A percentile compares a stretch with the other conserved stretches of the same genome.
phyloP scores from a whole-genome alignment of 2,329 filamentous ascomycete species.

The Grosmannia penicillata region DNA sequence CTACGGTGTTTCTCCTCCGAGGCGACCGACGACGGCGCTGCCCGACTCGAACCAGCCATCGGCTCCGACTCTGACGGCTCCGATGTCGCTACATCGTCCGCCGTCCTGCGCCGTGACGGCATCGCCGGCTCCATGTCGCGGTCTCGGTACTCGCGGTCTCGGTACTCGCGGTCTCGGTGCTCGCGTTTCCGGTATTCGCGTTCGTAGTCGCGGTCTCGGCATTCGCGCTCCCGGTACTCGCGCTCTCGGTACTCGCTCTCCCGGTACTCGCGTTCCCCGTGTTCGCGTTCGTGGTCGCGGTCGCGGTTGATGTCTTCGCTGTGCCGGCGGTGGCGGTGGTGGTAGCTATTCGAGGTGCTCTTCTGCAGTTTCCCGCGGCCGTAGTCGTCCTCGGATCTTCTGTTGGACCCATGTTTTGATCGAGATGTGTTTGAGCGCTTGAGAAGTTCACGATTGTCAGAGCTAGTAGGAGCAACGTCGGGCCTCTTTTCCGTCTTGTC shows the following conservation, averaged over 20 bases:
- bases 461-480: background rate
- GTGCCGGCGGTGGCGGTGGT: background rate
- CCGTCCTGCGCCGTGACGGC: background rate
- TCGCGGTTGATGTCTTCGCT: background rate
- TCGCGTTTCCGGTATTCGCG: background rate
- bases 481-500: background rate
- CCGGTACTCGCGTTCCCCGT: background rate
- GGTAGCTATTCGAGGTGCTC: background rate
- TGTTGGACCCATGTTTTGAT: constrained; percentile 10
- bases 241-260: background rate
- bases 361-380: background rate
- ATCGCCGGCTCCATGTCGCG: no score
- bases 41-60: background rate
- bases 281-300: no score
- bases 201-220: no score
- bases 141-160: background rate
- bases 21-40: background rate
- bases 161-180: background rate
- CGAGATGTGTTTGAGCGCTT: constrained; percentile 11
- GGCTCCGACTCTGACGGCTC: background rate
- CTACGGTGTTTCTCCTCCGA: constrained; percentile 10
- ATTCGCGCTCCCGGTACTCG: background rate
- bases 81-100: background rate
- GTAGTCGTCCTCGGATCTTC: constrained; percentile 9
- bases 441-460: constrained; percentile 8